Base-by-base conservation (phyloP, 208 protist species). In the Leishmania amazonensis region DNA sequence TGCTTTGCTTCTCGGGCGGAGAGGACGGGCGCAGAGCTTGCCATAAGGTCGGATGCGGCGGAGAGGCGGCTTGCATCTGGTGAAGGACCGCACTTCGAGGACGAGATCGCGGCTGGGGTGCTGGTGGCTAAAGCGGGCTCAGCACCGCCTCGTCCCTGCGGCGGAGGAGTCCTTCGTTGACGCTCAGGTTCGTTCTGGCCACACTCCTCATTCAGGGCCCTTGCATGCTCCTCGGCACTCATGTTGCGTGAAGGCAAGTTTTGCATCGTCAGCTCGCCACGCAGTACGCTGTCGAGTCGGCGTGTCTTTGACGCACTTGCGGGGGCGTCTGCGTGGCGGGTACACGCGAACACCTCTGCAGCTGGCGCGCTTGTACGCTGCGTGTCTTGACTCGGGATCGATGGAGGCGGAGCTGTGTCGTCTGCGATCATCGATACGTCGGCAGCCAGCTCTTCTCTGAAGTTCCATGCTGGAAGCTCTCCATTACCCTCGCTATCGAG, bases 271-370 rank as follows among this genome's bases (percentile, higher is more conserved):
- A 17, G 28, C 51, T 13, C 73, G 19, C 73, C 73, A n/a, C 73
- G 73, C 73, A 76, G 31, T 19, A 76, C 51, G 53, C 53, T 62
- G 13, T 76, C 73, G 7, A 76, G 73, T 62, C 13, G 28, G 49
- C 7, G 17, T 35, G 51, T n/a, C 28, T 45, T 76, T 76, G 73
- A 40, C 35, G 19, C 51, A 38, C 19, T 62, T 21, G 73, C 45
- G 35, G 47, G 3, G 7, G 13, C 17, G 31, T 76, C 51, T 45
- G 11, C 73, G 70, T 28, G 45, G 45, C 51, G 2, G 35, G 40
- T 15, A 35, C 2, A 17, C n/a, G 70, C 28, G 45, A 74, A 28
- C 24, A 74, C 11, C 8, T 21, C 11, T 35, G 47, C 70, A n/a
- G 70, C 28, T 13, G 70, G 45, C 4, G 31, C 1, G 70, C 51